A percentile compares a stretch with the other conserved stretches of the same genome.
phyloP scores from a whole-genome alignment of 805 yeast species.

The Spathaspora gorwiae region DNA sequence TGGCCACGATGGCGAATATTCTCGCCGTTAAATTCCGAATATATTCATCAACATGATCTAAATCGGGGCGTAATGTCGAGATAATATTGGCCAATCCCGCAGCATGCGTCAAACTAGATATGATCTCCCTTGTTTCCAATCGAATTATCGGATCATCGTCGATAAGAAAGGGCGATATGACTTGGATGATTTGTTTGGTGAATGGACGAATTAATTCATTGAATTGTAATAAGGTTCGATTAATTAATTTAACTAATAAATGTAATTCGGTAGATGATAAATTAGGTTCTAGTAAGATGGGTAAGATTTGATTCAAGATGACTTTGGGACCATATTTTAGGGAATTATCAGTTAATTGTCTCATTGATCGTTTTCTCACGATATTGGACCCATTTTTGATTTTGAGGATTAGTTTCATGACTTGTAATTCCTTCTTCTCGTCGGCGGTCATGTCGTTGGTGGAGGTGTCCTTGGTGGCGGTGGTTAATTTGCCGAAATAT shows the following conservation, averaged over 20 bases:
- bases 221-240: slow-evolving; percentile 61
- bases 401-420: slow-evolving; percentile 59
- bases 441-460: slow-evolving; percentile 36
- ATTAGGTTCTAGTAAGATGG: slow-evolving; percentile 65
- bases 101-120: slow-evolving; percentile 69
- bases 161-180: slow-evolving; percentile 71
- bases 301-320: slow-evolving; percentile 67
- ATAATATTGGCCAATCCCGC: slow-evolving; percentile 81
- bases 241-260: slow-evolving; percentile 69
- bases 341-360: slow-evolving; percentile 62
- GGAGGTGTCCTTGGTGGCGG: slow-evolving; percentile 20
- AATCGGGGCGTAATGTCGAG: slow-evolving; percentile 73
- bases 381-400: slow-evolving; percentile 76
- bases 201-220: slow-evolving; percentile 67
- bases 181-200: slow-evolving; percentile 66
- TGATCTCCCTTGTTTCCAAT: slow-evolving; percentile 73
- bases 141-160: slow-evolving; percentile 77
- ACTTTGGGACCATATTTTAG: slow-evolving; percentile 62
- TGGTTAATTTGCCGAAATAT: slow-evolving; percentile 57
- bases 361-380: slow-evolving; percentile 63
- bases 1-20: slow-evolving; percentile 79
- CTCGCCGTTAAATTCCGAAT: slow-evolving; percentile 73
- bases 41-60: slow-evolving; percentile 78
- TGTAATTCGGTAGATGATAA: slow-evolving; percentile 83
- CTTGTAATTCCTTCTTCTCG: slow-evolving; percentile 55